Conservation (phyloP, 768 basidiomycete genomes). For the Suillus brevipes region DNA sequence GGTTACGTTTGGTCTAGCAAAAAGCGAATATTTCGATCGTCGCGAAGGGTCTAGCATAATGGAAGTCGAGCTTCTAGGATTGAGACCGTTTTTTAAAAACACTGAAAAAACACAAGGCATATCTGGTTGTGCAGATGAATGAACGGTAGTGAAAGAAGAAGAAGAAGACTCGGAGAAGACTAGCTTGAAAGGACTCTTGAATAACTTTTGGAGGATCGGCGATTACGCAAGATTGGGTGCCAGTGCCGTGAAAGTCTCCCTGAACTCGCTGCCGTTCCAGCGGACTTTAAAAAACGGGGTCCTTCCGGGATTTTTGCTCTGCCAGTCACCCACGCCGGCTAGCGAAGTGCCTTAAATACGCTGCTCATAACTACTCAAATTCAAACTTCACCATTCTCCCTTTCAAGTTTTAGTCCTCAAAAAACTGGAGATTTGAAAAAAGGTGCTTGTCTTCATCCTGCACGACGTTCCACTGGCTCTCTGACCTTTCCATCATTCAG, state of each 20-base stretch:
- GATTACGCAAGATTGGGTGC: slow-evolving; percentile 25
- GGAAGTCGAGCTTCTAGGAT: not conserved
- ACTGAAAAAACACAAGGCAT: too few relatives aligned
- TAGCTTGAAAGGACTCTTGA: not conserved
- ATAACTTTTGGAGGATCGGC: slow-evolving; percentile 17
- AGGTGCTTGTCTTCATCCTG: slow-evolving; percentile 38
- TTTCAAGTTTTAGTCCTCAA: slow-evolving; percentile 29
- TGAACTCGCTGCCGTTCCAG: slow-evolving; percentile 1
- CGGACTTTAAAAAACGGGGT: slow-evolving; percentile 39
- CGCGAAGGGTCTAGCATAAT: not conserved
- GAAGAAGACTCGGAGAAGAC: not conserved
- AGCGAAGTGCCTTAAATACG: slow-evolving; percentile 44
- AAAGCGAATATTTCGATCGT: not conserved
- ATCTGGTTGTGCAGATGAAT: too few relatives aligned
- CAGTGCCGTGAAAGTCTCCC: not conserved
- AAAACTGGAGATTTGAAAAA: slow-evolving; percentile 41
- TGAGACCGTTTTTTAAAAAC: not conserved
- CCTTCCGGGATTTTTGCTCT: slow-evolving; percentile 36
- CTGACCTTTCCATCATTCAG: slow-evolving; percentile 27
- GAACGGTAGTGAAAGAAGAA: too few relatives aligned
- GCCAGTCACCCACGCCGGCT: slow-evolving; percentile 32
- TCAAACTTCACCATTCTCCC: slow-evolving; percentile 31
- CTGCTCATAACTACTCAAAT: slow-evolving; percentile 31
- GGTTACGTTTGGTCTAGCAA: not conserved
- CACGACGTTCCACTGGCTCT: slow-evolving; percentile 15